Percentiles rank a stretch among this genome's conserved stretches.
Evolutionary conservation across 2,329 filamentous ascomycete species (phyloP).

Genomic region (Aspergillus hiratsukae): DNA sequence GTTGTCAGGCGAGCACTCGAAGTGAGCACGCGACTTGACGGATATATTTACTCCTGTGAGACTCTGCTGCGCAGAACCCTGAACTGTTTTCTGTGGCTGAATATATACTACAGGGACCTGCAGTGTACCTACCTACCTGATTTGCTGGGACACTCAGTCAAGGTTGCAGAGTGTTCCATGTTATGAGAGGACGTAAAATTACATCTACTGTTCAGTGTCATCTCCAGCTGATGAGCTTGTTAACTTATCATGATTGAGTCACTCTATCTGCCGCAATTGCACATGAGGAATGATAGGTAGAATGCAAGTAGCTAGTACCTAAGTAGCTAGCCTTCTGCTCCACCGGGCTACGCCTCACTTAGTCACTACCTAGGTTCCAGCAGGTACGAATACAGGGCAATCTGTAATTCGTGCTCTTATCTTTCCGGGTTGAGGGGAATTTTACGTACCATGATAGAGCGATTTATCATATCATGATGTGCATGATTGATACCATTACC

Average conservation of each 20-base stretch:
- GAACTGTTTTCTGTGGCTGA: not conserved
- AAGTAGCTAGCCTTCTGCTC: not conserved
- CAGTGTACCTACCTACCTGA: not conserved
- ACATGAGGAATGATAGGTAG: not conserved
- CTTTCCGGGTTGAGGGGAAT: not conserved
- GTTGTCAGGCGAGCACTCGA: not conserved
- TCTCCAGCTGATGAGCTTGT: not conserved
- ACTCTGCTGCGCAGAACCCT: not conserved
- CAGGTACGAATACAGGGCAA: not conserved
- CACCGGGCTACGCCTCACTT: not conserved
- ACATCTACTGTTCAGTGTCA: not conserved
- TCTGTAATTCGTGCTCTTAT: not conserved
- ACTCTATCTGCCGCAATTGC: not conserved
- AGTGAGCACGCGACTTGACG: not conserved
- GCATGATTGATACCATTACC: conserved; percentile 4
- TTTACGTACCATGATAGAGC: not conserved
- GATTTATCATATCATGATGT: conserved; percentile 2
- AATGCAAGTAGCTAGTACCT: not conserved
- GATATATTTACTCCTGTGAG: not conserved
- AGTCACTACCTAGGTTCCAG: not conserved
- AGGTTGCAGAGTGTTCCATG: too few species aligned
- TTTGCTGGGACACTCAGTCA: not conserved
- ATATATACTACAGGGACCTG: not conserved
- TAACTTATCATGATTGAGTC: not conserved
- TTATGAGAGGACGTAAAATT: not conserved